A percentile compares a stretch with the other conserved stretches of the same genome.
Conservation (phyloP, 148 eudicot genomes). For the Dysphania ambrosioides region DNA sequence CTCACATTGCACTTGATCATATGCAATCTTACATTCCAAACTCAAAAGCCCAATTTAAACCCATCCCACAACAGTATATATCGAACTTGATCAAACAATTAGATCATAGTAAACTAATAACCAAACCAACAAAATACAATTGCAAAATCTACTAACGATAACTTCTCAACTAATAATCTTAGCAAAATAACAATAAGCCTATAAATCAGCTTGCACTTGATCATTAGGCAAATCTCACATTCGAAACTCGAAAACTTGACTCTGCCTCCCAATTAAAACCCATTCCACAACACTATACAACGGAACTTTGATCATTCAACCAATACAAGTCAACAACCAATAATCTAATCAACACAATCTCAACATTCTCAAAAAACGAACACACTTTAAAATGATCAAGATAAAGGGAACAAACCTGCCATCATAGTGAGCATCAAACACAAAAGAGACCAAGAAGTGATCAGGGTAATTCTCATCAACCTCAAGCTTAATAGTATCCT, state of each 20-base stretch:
- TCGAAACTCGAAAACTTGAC: background rate
- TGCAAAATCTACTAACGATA: no score
- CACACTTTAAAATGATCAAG: background rate
- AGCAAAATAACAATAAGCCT: no score
- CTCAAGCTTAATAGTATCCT: constrained; percentile 56
- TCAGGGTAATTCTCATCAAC: constrained; percentile 49
- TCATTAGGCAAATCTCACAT: background rate
- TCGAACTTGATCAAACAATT: no score
- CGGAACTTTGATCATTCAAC: background rate
- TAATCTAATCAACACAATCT: background rate
- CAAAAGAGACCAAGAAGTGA: constrained; percentile 59
- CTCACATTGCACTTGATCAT: background rate
- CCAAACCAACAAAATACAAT: no score
- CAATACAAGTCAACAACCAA: background rate
- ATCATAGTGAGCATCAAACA: constrained; percentile 66
- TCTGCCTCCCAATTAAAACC: background rate
- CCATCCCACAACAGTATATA: no score
- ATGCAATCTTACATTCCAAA: background rate
- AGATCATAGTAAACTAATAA: no score
- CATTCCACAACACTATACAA: background rate
- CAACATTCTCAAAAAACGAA: background rate
- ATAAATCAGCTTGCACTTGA: no score
- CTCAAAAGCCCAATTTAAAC: no score
- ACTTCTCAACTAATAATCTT: no score
- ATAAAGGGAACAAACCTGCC: constrained; percentile 52